Percentiles rank a stretch among this genome's conserved stretches.
Evolutionary conservation across 208 protist genomes (phyloP).

Genomic region (Spongospora subterranea): DNA sequence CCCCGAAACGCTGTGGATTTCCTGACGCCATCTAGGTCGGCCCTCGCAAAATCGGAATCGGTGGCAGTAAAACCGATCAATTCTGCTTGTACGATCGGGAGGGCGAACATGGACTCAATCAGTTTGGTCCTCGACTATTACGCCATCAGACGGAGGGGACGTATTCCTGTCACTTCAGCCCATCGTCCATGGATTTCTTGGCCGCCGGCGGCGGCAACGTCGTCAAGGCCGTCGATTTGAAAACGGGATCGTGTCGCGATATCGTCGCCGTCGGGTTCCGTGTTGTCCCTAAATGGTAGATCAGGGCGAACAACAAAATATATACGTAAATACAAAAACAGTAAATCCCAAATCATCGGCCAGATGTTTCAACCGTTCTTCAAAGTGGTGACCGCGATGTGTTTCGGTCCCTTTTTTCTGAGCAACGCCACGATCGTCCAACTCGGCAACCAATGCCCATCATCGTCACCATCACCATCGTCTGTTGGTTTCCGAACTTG

Average conservation of each 20-base stretch:
- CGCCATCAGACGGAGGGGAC: not conserved
- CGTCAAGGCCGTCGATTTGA: not conserved
- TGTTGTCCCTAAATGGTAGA: constrained; percentile 33
- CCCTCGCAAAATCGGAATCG: not conserved
- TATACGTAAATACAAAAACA: no score
- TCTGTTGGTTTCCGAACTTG: no score
- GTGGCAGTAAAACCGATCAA: constrained; percentile 25
- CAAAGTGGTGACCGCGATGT: no score
- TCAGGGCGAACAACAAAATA: no score
- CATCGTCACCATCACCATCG: no score
- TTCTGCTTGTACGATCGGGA: not conserved
- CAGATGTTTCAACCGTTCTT: no score
- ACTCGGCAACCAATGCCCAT: no score
- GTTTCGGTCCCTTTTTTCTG: no score
- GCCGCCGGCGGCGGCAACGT: constrained; percentile 47
- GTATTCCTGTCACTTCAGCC: not conserved
- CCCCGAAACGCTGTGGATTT: not conserved
- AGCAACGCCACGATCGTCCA: no score
- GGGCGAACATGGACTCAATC: not conserved
- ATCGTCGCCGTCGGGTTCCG: constrained; percentile 37
- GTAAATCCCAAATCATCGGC: no score
- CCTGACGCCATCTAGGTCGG: not conserved
- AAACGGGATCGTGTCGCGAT: not conserved
- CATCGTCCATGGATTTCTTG: not conserved
- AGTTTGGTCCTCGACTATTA: not conserved